Evolutionary conservation across 371 early-diverging fungal species (phyloP).

Genomic region (Circinella umbellata): DNA sequence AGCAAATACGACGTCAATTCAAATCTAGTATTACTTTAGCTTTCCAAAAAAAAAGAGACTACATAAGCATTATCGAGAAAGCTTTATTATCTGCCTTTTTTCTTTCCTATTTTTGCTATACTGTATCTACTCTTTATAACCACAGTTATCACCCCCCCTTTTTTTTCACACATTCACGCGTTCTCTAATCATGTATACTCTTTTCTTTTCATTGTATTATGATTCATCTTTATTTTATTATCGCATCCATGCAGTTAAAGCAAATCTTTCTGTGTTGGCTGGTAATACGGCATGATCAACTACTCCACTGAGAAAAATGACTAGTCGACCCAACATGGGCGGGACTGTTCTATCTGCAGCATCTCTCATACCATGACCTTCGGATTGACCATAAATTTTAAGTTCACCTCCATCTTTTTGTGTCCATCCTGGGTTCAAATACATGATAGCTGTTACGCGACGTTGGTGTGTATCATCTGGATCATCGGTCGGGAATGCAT

Average conservation of each 20-base stretch:
- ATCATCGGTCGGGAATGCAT: conserved; percentile 67
- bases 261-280: conserved; percentile 52
- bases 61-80: too few species aligned
- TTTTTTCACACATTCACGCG: too few species aligned
- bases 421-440: conserved; percentile 59
- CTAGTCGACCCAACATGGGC: conserved; percentile 56
- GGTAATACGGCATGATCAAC: conserved; percentile 66
- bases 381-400: conserved; percentile 53
- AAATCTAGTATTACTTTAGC: too few species aligned
- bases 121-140: too few species aligned
- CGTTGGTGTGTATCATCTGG: conserved; percentile 59
- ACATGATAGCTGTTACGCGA: conserved; percentile 65
- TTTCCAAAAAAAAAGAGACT: too few species aligned
- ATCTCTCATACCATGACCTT: conserved; percentile 38
- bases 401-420: conserved; percentile 62
- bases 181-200: not conserved
- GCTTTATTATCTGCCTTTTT: too few species aligned
- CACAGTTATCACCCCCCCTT: too few species aligned
- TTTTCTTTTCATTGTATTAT: not conserved
- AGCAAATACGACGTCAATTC: too few species aligned
- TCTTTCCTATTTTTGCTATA: too few species aligned
- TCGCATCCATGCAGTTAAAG: conserved; percentile 63
- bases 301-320: conserved; percentile 67
- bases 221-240: conserved; percentile 17
- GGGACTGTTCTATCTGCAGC: conserved; percentile 49